A percentile compares a stretch with the other conserved stretches of the same genome.
Conservation (phyloP, 1,139 yeast species). For the Taphrina wiesneri region DNA sequence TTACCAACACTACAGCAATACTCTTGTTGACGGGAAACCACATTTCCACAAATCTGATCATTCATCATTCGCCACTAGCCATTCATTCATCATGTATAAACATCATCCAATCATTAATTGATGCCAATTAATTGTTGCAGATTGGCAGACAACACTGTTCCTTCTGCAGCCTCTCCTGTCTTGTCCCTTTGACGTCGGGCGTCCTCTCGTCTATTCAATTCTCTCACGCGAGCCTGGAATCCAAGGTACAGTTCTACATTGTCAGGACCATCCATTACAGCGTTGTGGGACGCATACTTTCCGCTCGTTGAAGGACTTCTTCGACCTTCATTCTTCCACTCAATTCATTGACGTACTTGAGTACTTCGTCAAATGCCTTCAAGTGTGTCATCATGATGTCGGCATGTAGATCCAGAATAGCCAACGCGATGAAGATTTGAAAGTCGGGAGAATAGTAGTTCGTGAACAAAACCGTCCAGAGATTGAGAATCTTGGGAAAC, state of each 20-base stretch:
- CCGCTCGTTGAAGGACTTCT: slow-evolving; percentile 26
- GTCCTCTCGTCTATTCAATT: slow-evolving; percentile 20
- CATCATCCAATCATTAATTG: background rate
- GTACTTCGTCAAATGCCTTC: slow-evolving; percentile 79
- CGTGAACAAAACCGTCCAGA: slow-evolving; percentile 96
- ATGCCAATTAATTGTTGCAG: slow-evolving; percentile 5
- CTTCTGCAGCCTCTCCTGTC: background rate
- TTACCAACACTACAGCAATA: too few relatives aligned
- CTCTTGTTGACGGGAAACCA: too few relatives aligned
- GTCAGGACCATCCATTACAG: background rate
- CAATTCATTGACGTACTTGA: slow-evolving; percentile 89
- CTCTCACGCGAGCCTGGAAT: slow-evolving; percentile 29
- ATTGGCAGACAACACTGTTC: background rate
- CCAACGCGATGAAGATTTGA: slow-evolving; percentile 81
- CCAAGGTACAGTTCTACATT: slow-evolving; percentile 15
- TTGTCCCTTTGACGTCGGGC: background rate
- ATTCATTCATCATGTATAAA: background rate
- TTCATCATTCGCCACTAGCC: background rate
- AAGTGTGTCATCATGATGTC: slow-evolving; percentile 73
- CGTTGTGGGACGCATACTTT: background rate
- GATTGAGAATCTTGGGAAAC: slow-evolving; percentile 70
- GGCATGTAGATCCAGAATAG: slow-evolving; percentile 83
- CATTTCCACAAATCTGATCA: too few relatives aligned
- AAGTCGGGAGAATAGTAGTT: slow-evolving; percentile 82
- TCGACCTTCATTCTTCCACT: slow-evolving; percentile 29